These are phyloP conservation scores for Erigeron philadelphicus DNA, from an alignment of 140 eudicot species.

Conservation along the genomic window DNA sequence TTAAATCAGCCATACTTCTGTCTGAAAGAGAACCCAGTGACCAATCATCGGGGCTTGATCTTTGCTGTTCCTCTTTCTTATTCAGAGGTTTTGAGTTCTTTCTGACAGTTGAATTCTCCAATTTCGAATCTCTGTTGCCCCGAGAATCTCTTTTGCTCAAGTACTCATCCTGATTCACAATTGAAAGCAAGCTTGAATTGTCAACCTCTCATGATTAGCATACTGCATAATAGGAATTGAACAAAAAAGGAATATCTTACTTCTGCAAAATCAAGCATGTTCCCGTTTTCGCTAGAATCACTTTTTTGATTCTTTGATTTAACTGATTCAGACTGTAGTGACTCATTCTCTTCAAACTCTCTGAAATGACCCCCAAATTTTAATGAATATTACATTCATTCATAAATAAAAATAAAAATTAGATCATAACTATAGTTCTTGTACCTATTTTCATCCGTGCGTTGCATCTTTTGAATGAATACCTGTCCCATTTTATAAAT, in stretches of 20 bases:
- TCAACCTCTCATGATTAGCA: not conserved
- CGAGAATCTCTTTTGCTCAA: constrained; percentile 28
- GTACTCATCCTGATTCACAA: constrained; percentile 40
- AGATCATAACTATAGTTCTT: not conserved
- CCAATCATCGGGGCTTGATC: constrained; percentile 50
- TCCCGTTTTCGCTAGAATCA: constrained; percentile 35
- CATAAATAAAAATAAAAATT: not conserved
- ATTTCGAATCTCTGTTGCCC: constrained; percentile 18
- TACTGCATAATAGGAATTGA: not conserved
- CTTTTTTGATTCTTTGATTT: constrained; percentile 47
- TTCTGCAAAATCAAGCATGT: constrained; percentile 33
- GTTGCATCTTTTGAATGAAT: constrained; percentile 64
- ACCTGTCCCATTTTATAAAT: constrained; percentile 46
- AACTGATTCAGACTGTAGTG: constrained; percentile 24
- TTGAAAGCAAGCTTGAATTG: constrained; percentile 2
- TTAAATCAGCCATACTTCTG: constrained; percentile 34
- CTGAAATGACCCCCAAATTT: constrained; percentile 33
- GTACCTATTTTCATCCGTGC: constrained; percentile 63
- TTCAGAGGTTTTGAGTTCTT: constrained; percentile 18
- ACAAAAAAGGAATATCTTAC: constrained; percentile 36
- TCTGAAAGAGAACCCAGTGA: constrained; percentile 64
- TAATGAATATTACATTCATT: not conserved
- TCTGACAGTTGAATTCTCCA: constrained; percentile 21
- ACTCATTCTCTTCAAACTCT: constrained; percentile 43
- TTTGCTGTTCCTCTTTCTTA: constrained; percentile 14